Conservation (phyloP, 345 rosid genomes). For the Aquilaria sinensis region DNA sequence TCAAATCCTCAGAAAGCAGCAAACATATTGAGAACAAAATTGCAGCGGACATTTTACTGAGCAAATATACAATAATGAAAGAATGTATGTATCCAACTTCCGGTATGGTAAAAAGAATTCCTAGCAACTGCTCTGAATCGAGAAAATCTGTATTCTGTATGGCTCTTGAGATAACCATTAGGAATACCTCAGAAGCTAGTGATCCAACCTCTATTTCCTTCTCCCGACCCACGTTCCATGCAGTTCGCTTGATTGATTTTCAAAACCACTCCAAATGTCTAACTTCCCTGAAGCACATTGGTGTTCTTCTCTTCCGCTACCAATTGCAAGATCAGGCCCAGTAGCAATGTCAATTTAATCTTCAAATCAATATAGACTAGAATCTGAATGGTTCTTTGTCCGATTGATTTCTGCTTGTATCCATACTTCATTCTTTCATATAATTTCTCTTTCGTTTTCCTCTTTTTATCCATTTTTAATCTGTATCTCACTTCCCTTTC, state of each 20-base stretch:
- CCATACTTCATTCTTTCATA: slow-evolving; percentile 60
- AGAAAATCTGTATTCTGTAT: slow-evolving; percentile 1
- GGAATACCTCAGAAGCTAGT: not conserved
- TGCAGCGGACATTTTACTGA: slow-evolving; percentile 7
- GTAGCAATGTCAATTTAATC: slow-evolving; percentile 2
- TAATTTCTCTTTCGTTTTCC: slow-evolving; percentile 71
- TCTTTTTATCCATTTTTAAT: slow-evolving; percentile 91
- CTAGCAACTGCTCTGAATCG: not conserved
- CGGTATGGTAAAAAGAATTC: slow-evolving; percentile 18
- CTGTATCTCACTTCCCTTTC: slow-evolving; percentile 93
- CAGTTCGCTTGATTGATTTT: not conserved
- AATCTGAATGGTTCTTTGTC: slow-evolving; percentile 24
- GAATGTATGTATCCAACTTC: slow-evolving; percentile 12
- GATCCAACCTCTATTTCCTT: not conserved
- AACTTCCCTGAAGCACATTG: slow-evolving; percentile 2
- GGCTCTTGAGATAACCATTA: slow-evolving; percentile 1
- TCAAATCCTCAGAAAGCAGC: not conserved
- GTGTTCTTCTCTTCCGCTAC: not conserved
- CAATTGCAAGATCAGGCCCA: not conserved
- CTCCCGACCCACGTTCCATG: not conserved
- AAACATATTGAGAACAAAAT: slow-evolving; percentile 14
- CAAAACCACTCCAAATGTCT: slow-evolving; percentile 10
- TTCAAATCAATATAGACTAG: not conserved
- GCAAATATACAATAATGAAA: slow-evolving; percentile 26
- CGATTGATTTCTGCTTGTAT: slow-evolving; percentile 74